Conservation (phyloP, 2,329 filamentous ascomycete genomes). For the Diaporthe caulivora region DNA sequence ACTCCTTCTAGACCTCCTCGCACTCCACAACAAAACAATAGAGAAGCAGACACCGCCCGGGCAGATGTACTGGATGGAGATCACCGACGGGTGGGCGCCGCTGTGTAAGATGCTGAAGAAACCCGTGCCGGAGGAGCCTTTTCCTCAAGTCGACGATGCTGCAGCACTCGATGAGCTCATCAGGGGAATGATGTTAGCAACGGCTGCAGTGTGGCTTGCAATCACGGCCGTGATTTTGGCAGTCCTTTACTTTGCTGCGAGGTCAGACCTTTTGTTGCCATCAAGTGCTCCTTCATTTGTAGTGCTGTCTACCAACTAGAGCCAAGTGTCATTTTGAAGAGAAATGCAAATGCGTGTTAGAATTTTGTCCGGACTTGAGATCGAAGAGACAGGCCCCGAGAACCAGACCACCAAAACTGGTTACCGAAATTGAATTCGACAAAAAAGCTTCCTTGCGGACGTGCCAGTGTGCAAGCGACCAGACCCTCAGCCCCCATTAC, state of each 20-base stretch:
- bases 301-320: background rate
- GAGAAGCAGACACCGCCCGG: background rate
- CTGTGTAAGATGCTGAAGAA: conserved; percentile 32
- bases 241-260: background rate
- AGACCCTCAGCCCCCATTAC: background rate
- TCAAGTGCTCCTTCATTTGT: background rate
- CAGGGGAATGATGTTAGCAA: background rate
- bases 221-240: conserved; percentile 4
- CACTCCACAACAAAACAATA: conserved; percentile 4
- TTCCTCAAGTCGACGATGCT: conserved; percentile 25
- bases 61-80: conserved; percentile 23
- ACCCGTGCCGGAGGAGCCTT: conserved; percentile 28
- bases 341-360: accelerated
- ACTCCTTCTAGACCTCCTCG: background rate
- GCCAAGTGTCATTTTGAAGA: background rate
- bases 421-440: background rate
- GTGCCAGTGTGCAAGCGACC: too few species aligned
- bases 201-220: background rate
- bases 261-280: background rate
- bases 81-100: conserved; percentile 36
- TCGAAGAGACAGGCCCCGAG: background rate
- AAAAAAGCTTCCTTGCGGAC: background rate
- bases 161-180: conserved; percentile 10
- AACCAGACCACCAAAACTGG: background rate
- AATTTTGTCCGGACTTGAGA: background rate